phyloP scores from a whole-genome alignment of 23 red algal species.

The Cyanidioschyzon merolae region DNA sequence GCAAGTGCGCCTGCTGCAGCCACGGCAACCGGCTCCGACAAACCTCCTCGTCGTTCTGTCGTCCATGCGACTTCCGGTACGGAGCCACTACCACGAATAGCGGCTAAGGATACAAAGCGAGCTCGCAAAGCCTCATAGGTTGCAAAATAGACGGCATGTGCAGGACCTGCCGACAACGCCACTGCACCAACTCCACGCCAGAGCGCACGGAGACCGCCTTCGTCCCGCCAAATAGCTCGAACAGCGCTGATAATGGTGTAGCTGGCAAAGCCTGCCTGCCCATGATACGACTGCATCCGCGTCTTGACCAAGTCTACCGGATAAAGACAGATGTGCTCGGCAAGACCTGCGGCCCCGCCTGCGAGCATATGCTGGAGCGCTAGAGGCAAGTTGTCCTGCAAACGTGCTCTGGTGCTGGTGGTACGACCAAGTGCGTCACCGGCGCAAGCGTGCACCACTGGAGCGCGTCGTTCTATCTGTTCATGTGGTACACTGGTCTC shows the following conservation, averaged over 20 bases:
- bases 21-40: slow-evolving; percentile 26
- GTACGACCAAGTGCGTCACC: neutral
- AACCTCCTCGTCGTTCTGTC: neutral
- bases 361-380: slow-evolving; percentile 74
- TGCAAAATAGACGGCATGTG: slow-evolving; percentile 85
- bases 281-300: slow-evolving; percentile 81
- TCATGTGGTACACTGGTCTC: neutral
- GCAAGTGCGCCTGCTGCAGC: slow-evolving; percentile 56
- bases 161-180: slow-evolving; percentile 63
- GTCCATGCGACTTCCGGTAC: neutral
- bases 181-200: slow-evolving; percentile 71
- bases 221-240: slow-evolving; percentile 5
- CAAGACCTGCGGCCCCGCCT: slow-evolving; percentile 70
- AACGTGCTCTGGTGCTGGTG: neutral
- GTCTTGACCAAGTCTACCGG: slow-evolving; percentile 94
- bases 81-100: neutral
- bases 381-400: slow-evolving; percentile 11
- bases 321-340: slow-evolving; percentile 74
- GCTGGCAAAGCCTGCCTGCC: slow-evolving; percentile 9
- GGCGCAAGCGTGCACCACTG: neutral
- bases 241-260: neutral
- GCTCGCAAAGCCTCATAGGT: slow-evolving; percentile 42
- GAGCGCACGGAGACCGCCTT: slow-evolving; percentile 34
- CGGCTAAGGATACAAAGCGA: neutral
- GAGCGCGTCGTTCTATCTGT: neutral